Conservation (phyloP, 176 grass and related monocot genomes). For the Carex pumila region DNA sequence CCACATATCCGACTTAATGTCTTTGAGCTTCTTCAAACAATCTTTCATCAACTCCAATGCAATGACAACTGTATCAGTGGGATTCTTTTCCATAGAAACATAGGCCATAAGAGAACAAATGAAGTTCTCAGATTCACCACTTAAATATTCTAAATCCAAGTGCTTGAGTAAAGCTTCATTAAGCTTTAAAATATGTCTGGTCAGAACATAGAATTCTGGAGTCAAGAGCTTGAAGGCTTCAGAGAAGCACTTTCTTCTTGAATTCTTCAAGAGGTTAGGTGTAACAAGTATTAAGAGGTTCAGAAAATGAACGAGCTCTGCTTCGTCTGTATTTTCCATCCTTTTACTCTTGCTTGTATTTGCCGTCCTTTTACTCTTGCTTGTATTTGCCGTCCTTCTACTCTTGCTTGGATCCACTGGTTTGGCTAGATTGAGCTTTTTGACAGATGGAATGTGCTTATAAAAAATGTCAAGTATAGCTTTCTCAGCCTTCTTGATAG, state of each 20-base stretch:
- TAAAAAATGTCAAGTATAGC: slow-evolving; percentile 48
- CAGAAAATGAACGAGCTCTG: slow-evolving; percentile 47
- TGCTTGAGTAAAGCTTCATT: slow-evolving; percentile 46
- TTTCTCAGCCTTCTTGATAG: slow-evolving; percentile 54
- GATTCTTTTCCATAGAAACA: slow-evolving; percentile 61
- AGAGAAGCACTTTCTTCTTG: slow-evolving; percentile 44
- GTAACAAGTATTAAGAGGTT: slow-evolving; percentile 43
- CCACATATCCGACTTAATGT: slow-evolving; percentile 39
- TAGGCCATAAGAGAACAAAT: slow-evolving; percentile 52
- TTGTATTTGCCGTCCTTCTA: slow-evolving; percentile 11
- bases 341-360: slow-evolving; percentile 20
- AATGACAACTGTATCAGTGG: slow-evolving; percentile 51
- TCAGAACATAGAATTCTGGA: slow-evolving; percentile 43
- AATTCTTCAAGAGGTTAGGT: slow-evolving; percentile 58
- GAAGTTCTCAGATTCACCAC: slow-evolving; percentile 42
- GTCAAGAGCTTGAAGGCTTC: slow-evolving; percentile 50
- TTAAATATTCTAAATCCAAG: slow-evolving; percentile 41
- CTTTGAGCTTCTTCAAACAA: slow-evolving; percentile 52
- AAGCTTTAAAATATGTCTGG: slow-evolving; percentile 55
- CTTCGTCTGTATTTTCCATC: slow-evolving; percentile 24
- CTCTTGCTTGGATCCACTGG: slow-evolving; percentile 27
- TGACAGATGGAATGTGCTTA: slow-evolving; percentile 47
- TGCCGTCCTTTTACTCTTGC: slow-evolving; percentile 13
- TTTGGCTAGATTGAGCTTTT: slow-evolving; percentile 26
- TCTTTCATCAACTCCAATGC: slow-evolving; percentile 48